These are phyloP conservation scores for Phytophthora cajani DNA, from an alignment of 352 stramenopile species.

Conservation along the genomic window DNA sequence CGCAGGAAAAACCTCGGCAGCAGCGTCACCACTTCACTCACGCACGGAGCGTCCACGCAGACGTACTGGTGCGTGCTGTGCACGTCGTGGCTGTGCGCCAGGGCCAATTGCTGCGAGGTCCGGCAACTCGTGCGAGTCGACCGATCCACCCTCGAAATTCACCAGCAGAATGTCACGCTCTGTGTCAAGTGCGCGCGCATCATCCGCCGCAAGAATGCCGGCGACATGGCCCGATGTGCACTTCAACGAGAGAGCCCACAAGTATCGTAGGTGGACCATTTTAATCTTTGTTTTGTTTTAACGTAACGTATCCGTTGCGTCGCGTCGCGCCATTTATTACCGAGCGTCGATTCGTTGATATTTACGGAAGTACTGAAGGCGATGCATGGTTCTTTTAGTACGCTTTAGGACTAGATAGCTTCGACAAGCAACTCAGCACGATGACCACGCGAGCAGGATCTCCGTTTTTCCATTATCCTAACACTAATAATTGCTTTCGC, in stretches of 20 bases:
- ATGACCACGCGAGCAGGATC: no score
- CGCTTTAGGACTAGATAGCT: no score
- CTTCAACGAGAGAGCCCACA: neutral
- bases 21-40: neutral
- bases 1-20: neutral
- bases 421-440: no score
- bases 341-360: no score
- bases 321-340: no score
- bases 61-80: conserved; percentile 2
- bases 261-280: neutral
- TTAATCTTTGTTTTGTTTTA: neutral
- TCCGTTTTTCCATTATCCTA: no score
- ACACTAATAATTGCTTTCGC: no score
- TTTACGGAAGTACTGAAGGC: no score
- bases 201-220: neutral
- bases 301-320: neutral
- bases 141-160: neutral
- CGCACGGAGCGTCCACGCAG: neutral
- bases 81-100: conserved; percentile 1
- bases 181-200: neutral
- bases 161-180: neutral
- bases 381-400: no score
- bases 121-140: neutral
- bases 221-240: neutral
- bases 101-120: neutral